Conservation (phyloP, 2,329 filamentous ascomycete species). For the Cyclaneusma minus region DNA sequence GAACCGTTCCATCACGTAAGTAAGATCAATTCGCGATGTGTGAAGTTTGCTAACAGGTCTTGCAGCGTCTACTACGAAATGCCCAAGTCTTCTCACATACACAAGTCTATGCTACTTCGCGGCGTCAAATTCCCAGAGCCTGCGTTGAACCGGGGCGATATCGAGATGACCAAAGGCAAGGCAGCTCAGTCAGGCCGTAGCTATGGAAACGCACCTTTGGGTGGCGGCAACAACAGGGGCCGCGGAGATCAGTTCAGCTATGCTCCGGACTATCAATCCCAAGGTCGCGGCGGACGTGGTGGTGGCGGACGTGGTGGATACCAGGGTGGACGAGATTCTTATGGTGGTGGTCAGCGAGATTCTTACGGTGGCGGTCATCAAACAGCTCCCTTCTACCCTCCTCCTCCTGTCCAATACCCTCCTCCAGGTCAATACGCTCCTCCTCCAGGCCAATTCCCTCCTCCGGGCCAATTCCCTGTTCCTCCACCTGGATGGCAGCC, state of each 20-base stretch:
- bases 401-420: neutral
- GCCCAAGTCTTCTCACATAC: conserved; percentile 52
- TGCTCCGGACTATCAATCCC: conserved; percentile 17
- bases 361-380: neutral
- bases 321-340: neutral
- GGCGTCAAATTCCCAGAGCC: conserved; percentile 61
- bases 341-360: conserved; percentile 3
- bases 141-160: conserved; percentile 59
- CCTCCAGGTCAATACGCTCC: conserved; percentile 1
- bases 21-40: conserved; percentile 10
- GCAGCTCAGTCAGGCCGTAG: conserved; percentile 50
- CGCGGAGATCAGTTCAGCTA: conserved; percentile 38
- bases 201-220: conserved; percentile 51
- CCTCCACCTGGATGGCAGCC: conserved; percentile 23
- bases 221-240: conserved; percentile 27
- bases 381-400: neutral
- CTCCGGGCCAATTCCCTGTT: conserved; percentile 13
- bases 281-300: conserved; percentile 2
- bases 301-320: conserved; percentile 2
- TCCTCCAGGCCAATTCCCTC: conserved; percentile 8
- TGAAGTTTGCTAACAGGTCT: conserved; percentile 10
- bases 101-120: conserved; percentile 89
- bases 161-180: conserved; percentile 55
- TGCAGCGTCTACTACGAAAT: conserved; percentile 72
- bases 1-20: conserved; percentile 72